Conservation (phyloP, 345 rosid genomes). For the Sapria himalayana region DNA sequence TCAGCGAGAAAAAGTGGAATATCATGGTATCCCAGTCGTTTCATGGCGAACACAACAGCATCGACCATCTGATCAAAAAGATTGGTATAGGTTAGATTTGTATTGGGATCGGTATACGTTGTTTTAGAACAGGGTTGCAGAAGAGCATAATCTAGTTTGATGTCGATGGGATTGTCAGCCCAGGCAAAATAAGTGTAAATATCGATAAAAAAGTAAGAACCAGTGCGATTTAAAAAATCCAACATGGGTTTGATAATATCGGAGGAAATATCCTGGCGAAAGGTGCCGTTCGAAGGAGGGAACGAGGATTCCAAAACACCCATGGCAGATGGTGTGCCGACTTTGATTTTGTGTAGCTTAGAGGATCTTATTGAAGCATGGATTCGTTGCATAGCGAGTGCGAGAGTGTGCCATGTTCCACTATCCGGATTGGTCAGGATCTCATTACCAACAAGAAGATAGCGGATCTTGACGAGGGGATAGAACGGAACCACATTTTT, state of each 20-base stretch:
- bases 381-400: slow-evolving; percentile 68
- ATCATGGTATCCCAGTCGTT: slow-evolving; percentile 42
- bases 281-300: slow-evolving; percentile 77
- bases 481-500: slow-evolving; percentile 35
- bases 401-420: slow-evolving; percentile 32
- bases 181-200: slow-evolving; percentile 74
- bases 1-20: slow-evolving; percentile 74
- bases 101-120: slow-evolving; percentile 41
- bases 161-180: slow-evolving; percentile 27
- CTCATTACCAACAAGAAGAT: slow-evolving; percentile 78
- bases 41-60: slow-evolving; percentile 60
- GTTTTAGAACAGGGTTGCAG: slow-evolving; percentile 27
- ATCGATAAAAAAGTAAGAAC: slow-evolving; percentile 65
- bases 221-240: slow-evolving; percentile 67
- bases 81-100: slow-evolving; percentile 47
- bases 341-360: slow-evolving; percentile 37
- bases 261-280: slow-evolving; percentile 40
- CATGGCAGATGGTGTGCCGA: slow-evolving; percentile 51
- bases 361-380: slow-evolving; percentile 24
- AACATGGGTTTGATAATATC: slow-evolving; percentile 51
- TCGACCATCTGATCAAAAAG: slow-evolving; percentile 89
- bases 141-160: slow-evolving; percentile 52
- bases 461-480: slow-evolving; percentile 49
- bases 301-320: slow-evolving; percentile 49
- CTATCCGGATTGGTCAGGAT: slow-evolving; percentile 27